Base-by-base conservation (phyloP, 371 early-diverging fungal genomes). In the Lichtheimia corymbifera region DNA sequence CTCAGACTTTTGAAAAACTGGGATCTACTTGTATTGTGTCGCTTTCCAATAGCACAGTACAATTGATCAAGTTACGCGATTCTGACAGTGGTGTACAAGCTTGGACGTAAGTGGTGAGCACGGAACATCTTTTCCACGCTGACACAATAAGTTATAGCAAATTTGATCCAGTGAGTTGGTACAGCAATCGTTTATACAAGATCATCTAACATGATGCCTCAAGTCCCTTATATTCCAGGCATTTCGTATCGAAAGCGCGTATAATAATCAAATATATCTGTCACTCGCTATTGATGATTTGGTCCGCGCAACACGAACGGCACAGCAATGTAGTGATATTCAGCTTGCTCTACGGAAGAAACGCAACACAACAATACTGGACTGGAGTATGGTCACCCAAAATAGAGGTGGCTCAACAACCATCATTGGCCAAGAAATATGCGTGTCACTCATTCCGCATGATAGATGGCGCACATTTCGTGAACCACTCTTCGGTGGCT, bases 141-240 rank as follows among this genome's bases (percentile, higher is more conserved):
- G 41, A 18, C 43, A 44, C 44, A 13, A 22, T 55, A 1, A 5
- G 30, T 41, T 30, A 28, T 60, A 71, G 71, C n/a, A 73, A 71
- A 59, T 27, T 59, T 4, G 55, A 67, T 18, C 62, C 71, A 44
- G 71, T 67, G 13, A n/a, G 6, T 22, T 27, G 27, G 25, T 41
- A 42, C 20, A 53, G 30, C 14, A 41, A 20, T 18, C 30, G 13
- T 6, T 58, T 47, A 9, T 4, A 57, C 13, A 50, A 14, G n/a
- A 24, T 27, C 25, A 30, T 54, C 52, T 41, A 25, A 20, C 17
- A 51, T 15, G 43, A 28, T 30, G n/a, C 49, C 20, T 13, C 6
- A 66, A 88, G 86, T 68, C 79, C 28, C 63, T 76, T 2, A 35
- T 88, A 2, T 85, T 88, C 62, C 80, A 82, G 47, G 74, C 79